Percentiles rank a stretch among this genome's conserved stretches.
phyloP scores from a whole-genome alignment of 2,329 filamentous ascomycete genomes.

The Graphiopsis chlorocephala region DNA sequence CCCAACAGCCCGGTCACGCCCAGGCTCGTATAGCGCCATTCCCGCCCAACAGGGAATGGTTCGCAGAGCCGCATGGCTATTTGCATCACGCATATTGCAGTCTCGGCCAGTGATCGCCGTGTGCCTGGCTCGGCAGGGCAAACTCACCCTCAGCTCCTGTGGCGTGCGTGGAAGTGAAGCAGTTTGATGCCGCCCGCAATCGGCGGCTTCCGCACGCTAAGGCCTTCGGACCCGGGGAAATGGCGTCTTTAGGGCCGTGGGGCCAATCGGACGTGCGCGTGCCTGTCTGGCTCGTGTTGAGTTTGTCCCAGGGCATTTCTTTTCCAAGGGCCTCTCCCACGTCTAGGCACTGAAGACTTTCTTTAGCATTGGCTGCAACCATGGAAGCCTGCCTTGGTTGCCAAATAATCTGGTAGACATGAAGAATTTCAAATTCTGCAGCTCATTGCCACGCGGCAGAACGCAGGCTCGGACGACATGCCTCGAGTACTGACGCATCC shows the following conservation, averaged over 20 bases:
- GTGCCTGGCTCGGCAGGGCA: not conserved
- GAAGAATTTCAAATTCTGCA: not conserved
- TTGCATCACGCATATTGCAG: not conserved
- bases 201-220: not conserved
- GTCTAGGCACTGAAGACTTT: no score
- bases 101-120: not conserved
- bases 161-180: not conserved
- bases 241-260: not conserved
- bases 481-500: not conserved
- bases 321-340: not conserved
- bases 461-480: not conserved
- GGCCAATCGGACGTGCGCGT: not conserved
- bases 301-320: not conserved
- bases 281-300: not conserved
- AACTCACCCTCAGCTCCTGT: not conserved
- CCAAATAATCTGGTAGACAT: not conserved
- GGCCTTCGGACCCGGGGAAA: not conserved
- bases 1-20: not conserved
- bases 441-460: not conserved
- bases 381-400: not conserved
- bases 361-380: not conserved
- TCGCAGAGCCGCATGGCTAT: not conserved
- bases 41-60: not conserved
- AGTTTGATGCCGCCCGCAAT: not conserved
- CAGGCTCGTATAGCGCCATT: not conserved